Evolutionary conservation across 331 rosid genomes (phyloP).

Genomic region (Rhamnella rubrinervis): DNA sequence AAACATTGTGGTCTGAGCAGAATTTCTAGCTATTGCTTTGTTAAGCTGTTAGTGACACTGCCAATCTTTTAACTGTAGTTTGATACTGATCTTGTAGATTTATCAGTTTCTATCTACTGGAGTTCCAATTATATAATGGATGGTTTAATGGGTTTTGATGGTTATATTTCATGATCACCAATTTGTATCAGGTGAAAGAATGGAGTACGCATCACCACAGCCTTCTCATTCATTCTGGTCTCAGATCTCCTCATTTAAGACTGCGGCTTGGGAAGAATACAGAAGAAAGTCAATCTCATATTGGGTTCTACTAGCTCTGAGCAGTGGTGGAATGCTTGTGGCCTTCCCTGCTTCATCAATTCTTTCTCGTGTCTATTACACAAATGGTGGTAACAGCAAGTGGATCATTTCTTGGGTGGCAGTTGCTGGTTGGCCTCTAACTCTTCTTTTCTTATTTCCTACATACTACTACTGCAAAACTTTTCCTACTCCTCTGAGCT

Average conservation of each 20-base stretch:
- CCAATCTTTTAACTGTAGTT: too few species aligned
- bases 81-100: too few species aligned
- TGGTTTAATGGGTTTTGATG: background rate
- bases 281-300: constrained; percentile 58
- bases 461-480: constrained; percentile 46
- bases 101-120: too few species aligned
- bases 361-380: constrained; percentile 81
- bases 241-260: constrained; percentile 23
- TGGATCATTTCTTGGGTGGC: constrained; percentile 97
- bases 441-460: constrained; percentile 62
- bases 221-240: constrained; percentile 27
- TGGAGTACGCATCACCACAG: constrained; percentile 30
- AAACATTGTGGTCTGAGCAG: too few species aligned
- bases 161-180: constrained; percentile 9
- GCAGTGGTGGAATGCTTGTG: constrained; percentile 74
- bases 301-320: constrained; percentile 71
- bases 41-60: too few species aligned
- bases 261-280: constrained; percentile 33
- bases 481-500: constrained; percentile 56
- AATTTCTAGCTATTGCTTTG: too few species aligned
- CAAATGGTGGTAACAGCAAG: constrained; percentile 80
- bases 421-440: constrained; percentile 91
- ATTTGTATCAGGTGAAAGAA: constrained; percentile 21
- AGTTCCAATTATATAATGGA: too few species aligned
- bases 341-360: constrained; percentile 91